Evolutionary conservation across 179 eudicot genomes (phyloP), one percentile per base, ranked within the genome.

Genomic region (Drosera spatulata): DNA sequence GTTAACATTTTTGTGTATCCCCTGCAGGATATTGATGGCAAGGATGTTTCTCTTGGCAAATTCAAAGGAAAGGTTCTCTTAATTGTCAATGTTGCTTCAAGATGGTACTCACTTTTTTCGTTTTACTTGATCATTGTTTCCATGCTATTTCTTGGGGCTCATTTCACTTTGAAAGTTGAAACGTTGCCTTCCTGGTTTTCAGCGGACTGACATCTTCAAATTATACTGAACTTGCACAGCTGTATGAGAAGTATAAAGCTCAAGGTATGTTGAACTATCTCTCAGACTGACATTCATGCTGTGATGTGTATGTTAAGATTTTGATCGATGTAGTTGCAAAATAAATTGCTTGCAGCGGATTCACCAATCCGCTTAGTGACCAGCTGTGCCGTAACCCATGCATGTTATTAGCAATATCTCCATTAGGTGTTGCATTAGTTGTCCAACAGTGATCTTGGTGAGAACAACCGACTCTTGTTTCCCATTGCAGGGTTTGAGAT

Each of bases 11-110:
- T 22, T 22, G 33, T 22, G 1, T 22, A 22, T 1, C 33, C 33
- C 33, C 33, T 22, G 33, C 33, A 91, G 98, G 98, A 91, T 72
- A 85, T 88, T 67, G 96, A 88, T 76, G 73, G 75, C 61, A 84
- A 75, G n/a, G 91, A 84, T 61, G 83, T 86, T 70, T 63, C 91
- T 61, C 88, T 91, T 1, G 75, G 65, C 82, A 83, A 79, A 74
- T 88, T 88, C 69, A 85, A 91, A 73, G 96, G 96, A 51, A 88
- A 80, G 73, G 84, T 76, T 65, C 83, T 88, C 46, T 75, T 91
- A 56, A 80, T 88, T 68, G 97, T 91, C 66, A 91, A 91, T 72
- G 98, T 91, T 73, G 98, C 98, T 69, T 91, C 98, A 45, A 76
- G 56, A 82, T 91, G 98, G 98, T 91, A 88, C 15, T 11, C 56